Base-by-base conservation (phyloP, 164 flowering plant species). In the Euptelea pleiosperma region DNA sequence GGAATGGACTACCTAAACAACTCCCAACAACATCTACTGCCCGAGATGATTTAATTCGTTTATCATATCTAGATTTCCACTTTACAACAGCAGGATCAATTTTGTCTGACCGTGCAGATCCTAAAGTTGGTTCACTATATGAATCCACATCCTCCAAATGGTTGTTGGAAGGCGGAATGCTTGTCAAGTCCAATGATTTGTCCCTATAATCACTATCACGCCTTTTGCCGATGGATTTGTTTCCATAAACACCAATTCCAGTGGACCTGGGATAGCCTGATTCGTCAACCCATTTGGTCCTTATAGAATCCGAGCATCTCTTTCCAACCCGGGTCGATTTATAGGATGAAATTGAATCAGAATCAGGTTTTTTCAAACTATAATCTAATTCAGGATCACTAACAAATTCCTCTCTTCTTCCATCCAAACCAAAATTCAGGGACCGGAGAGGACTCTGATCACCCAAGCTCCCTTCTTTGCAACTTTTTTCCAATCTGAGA, bases 1-100 rank as follows among this genome's bases (percentile, higher is more conserved):
- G 74, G 59, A 61, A 69, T 46, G 89, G 80, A 75, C 86, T 83
- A 34, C 83, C 75, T 8, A 61, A 70, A 46, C 68, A 29, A 65
- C 91, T 88, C 26, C 61, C 57, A 26, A 53, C 58, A 73, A 73
- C 80, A 58, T 75, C 81, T 16, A 58, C 75, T 0, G 40, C 65
- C 36, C 65, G 59, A 60, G 60, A 63, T 54, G 79, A 60, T 22
- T 61, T 73, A 15, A 54, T 31, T 54, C 55, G 72, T 48, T 72
- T 71, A 50, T 31, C 49, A 45, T 58, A 64, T 35, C 36, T 61
- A 26, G 52, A 47, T 63, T 70, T 82, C 55, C 58, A 22, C 4
- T 64, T 71, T 33, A 66, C 40, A 6, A 40, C 60, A 56, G 45
- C 35, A 12, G 44, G 50, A 40, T 73, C 73, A 0, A 12, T 14